Percentiles rank a stretch among this genome's conserved stretches.
These are phyloP conservation scores for Ruellia speciosa DNA, from an alignment of 305 asterid genomes.

Conservation along the genomic window DNA sequence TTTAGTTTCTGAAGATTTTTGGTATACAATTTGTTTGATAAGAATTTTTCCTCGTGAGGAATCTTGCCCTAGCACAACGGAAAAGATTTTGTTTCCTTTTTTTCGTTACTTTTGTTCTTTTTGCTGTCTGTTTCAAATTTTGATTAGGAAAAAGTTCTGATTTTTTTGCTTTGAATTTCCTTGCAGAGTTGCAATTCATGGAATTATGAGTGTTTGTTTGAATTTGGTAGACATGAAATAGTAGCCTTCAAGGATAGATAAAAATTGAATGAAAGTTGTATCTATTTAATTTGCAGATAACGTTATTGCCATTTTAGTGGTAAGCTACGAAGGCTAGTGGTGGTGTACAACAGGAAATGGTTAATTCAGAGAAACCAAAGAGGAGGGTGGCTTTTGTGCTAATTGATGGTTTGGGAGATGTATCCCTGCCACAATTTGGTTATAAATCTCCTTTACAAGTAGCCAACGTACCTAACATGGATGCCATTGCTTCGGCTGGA, in stretches of 20 bases:
- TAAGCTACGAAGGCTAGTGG: background rate
- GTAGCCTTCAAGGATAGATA: background rate
- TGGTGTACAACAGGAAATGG: constrained; percentile 29
- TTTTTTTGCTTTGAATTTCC: background rate
- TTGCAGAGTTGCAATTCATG: background rate
- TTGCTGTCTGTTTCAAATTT: background rate
- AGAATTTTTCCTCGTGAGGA: background rate
- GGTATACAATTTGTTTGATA: background rate
- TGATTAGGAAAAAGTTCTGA: too few relatives aligned
- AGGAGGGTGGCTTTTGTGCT: constrained; percentile 83
- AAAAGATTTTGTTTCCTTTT: background rate
- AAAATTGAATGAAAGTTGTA: background rate
- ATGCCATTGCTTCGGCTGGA: constrained; percentile 85
- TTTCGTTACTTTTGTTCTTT: background rate
- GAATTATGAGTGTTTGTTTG: background rate
- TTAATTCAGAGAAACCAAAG: constrained; percentile 54
- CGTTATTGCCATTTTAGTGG: background rate
- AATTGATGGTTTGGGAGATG: constrained; percentile 88
- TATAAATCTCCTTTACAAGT: constrained; percentile 72
- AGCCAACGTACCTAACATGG: constrained; percentile 62
- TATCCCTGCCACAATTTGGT: constrained; percentile 69
- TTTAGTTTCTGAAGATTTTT: background rate
- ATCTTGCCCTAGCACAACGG: background rate
- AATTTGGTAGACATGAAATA: too few relatives aligned
- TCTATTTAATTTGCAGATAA: constrained; percentile 14